Evolutionary conservation across 768 basidiomycete species (phyloP), one percentile per base, ranked within the genome.

Genomic region (Tricholoma flavovirens): DNA sequence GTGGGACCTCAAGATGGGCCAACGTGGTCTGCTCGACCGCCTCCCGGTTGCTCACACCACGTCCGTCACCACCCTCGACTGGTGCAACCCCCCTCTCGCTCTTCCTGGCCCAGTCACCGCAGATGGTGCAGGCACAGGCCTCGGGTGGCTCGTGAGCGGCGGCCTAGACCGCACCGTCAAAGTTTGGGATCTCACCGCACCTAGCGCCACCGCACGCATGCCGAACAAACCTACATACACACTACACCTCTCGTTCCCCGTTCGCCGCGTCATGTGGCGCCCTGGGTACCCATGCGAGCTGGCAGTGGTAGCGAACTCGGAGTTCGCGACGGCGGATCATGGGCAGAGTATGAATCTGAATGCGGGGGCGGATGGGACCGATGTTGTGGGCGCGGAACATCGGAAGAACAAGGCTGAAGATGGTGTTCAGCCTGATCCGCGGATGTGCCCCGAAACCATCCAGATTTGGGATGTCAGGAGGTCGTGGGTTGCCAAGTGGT

Each of bases 401-500:
- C 57, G 62, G 4, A 59, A 53, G 30, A 54, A 42, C 3, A 48
- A 51, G 1, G n/a, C 15, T 24, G 55, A 56, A 5, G 54, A 24
- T 29, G 66, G 66, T 36, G 30, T 17, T 6, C 19, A 60, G 19
- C 32, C 57, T 17, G 38, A 57, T 26, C 9, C 29, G 48, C 55
- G 22, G n/a, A 60, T 65, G 24, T 81, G 83, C 2, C 81, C 83
- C 2, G 86, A 90, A 63, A 73, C 83, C 0, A 76, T 91, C 29
- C 90, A 93, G 62, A 85, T 93, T 21, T 94, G 92, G 92, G 91
- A 94, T 66, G 88, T 89, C 1, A 76, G 91, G 53, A 75, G 92
- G 48, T 80, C 82, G 0, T 90, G 87, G 81, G 77, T 93, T 49
- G 86, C 88, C 5, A 94, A 93, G 70, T 93, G 91, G 87, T 78